Base-by-base conservation (phyloP, 768 basidiomycete species). In the Lactarius akahatsu region DNA sequence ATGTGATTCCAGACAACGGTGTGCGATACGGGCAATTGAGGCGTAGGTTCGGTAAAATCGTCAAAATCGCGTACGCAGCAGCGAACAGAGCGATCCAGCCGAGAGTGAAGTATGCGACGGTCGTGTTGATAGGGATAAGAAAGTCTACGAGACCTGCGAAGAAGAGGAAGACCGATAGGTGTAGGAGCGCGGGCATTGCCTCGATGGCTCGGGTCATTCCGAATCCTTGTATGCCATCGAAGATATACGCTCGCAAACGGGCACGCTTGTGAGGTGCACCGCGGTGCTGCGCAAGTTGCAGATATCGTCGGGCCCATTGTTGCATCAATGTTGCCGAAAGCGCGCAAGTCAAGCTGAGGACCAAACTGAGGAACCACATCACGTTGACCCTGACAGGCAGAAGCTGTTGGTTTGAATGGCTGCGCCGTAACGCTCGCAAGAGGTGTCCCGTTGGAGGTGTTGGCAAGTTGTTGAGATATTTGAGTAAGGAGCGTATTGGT, bases 111-210 rank as follows among this genome's bases (percentile, higher is more conserved):
- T 61, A 57, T 0, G 67, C 67, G 38, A 68, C 45, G 16, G 55
- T 61, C 28, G 20, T 59, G 59, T 61, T 52, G 45, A 66, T 45
- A 5, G 45, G 43, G n/a, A 57, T 13, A 43, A 68, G 64, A 47
- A 68, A 68, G 45, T 68, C 64, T 30, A 66, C 10, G 55, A 68
- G 67, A 38, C 67, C 67, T 0, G 23, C 43, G 26, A 61, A 38
- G 38, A 61, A 68, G 41, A 68, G 50, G 59, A 57, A 58, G 15
- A 66, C 13, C 26, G 59, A 61, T 43, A 66, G 16, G 18, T 66
- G 64, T 2, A 68, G 32, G 23, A 59, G 43, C 1, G 32, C 30
- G 28, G 38, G 40, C 32, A 47, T 41, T 6, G 26, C n/a, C 18
- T 58, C 38, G 26, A 57, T 18, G 28, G 23, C 8, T 0, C 32